Evolutionary conservation across 2,329 filamentous ascomycete genomes (phyloP).

Genomic region (Colletotrichum sansevieriae): DNA sequence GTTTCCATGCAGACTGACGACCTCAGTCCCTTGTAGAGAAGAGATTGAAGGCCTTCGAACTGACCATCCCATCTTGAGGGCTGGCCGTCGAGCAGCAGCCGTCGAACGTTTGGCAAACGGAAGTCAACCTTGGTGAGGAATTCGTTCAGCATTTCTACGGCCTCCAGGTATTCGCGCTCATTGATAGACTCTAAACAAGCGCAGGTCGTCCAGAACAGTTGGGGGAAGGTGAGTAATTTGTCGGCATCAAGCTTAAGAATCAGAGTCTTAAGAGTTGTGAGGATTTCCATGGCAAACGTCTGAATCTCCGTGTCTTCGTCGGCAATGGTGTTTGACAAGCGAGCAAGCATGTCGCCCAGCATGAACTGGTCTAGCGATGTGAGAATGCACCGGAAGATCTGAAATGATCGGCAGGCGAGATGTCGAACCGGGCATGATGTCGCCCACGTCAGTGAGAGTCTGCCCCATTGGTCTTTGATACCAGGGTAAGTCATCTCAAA

Average conservation of each 20-base stretch:
- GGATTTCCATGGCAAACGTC: constrained; percentile 96
- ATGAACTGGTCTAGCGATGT: constrained; percentile 92
- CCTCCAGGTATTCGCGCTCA: constrained; percentile 93
- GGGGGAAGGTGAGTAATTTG: constrained; percentile 89
- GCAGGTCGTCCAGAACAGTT: constrained; percentile 97
- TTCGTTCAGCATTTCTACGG: constrained; percentile 89
- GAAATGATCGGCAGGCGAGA: constrained; percentile 95
- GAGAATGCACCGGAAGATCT: constrained; percentile 94
- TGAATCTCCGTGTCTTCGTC: constrained; percentile 95
- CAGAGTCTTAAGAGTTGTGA: constrained; percentile 92
- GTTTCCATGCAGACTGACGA: constrained; percentile 86
- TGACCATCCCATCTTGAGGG: constrained; percentile 89
- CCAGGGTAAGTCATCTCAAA: constrained; percentile 88
- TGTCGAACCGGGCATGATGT: constrained; percentile 96
- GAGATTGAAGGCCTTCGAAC: constrained; percentile 87
- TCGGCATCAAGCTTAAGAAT: constrained; percentile 86
- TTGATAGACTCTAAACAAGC: constrained; percentile 97
- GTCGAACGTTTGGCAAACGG: constrained; percentile 75
- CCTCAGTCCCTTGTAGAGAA: constrained; percentile 92
- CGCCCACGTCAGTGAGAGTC: constrained; percentile 92
- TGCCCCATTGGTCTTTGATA: constrained; percentile 92
- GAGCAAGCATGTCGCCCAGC: constrained; percentile 95
- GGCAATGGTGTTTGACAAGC: constrained; percentile 95
- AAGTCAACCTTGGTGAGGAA: constrained; percentile 89
- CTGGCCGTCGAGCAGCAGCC: constrained; percentile 80